Percentiles rank a stretch among this genome's conserved stretches.
These are phyloP conservation scores for Nicotiana sylvestris DNA, from an alignment of 257 asterid genomes.

Conservation along the genomic window DNA sequence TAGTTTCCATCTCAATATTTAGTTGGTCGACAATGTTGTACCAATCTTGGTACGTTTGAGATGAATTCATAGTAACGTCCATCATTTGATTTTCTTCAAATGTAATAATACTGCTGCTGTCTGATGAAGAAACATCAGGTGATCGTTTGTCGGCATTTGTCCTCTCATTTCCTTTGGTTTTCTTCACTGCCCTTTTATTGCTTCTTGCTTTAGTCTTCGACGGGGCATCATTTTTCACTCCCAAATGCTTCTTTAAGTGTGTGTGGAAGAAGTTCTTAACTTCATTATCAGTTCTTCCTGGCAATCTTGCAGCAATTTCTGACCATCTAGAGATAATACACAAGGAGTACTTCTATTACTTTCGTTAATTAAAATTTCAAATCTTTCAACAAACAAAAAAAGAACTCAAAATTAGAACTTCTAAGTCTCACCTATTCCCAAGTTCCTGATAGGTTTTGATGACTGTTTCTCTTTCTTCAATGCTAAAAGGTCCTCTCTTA, in stretches of 20 bases:
- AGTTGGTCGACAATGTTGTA: not conserved
- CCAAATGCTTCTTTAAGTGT: not conserved
- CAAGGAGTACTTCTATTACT: not conserved
- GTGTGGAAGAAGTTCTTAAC: slow-evolving; percentile 10
- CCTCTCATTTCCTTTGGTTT: not conserved
- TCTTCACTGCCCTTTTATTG: not conserved
- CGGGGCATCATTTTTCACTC: not conserved
- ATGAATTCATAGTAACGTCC: no score
- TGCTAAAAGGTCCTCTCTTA: slow-evolving; percentile 8
- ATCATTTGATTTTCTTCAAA: not conserved
- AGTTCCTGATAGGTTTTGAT: not conserved
- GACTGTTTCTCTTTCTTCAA: not conserved
- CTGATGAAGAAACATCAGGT: not conserved
- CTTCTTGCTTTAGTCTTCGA: not conserved
- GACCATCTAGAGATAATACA: not conserved
- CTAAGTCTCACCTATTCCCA: not conserved
- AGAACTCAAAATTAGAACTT: not conserved
- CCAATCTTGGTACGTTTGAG: not conserved
- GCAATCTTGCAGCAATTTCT: not conserved
- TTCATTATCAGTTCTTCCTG: slow-evolving; percentile 13
- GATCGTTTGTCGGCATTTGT: not conserved
- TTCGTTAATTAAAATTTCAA: no score
- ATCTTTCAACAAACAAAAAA: no score
- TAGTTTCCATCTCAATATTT: not conserved
- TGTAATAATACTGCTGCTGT: not conserved